Conservation (phyloP, 2,329 filamentous ascomycete species). For the Penicillium brasilianum region DNA sequence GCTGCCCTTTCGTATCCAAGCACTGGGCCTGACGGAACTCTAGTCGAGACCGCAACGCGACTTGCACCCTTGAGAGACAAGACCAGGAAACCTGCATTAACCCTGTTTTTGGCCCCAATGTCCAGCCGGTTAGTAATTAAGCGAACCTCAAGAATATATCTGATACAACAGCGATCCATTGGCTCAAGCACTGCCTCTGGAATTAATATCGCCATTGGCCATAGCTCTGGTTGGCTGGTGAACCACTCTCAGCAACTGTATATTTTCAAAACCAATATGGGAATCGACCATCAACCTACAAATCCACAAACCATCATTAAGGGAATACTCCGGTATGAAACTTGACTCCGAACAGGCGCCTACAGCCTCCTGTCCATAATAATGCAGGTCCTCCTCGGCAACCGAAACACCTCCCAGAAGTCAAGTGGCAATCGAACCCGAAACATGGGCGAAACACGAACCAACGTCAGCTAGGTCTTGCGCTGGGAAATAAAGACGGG, state of each 20-base stretch:
- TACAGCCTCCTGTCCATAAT: background rate
- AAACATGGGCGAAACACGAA: conserved; percentile 25
- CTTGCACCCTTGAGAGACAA: background rate
- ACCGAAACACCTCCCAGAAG: background rate
- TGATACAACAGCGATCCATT: conserved; percentile 1
- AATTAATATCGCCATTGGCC: background rate
- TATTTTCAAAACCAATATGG: background rate
- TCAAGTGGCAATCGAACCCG: conserved; percentile 14
- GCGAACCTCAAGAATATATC: background rate
- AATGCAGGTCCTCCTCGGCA: background rate
- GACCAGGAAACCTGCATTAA: background rate
- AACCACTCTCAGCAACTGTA: background rate
- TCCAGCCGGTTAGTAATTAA: background rate
- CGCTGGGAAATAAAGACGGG: too few relatives aligned
- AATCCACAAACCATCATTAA: background rate
- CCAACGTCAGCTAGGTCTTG: conserved; percentile 15
- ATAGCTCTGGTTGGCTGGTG: conserved; percentile 3
- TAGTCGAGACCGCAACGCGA: background rate
- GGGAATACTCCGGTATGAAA: background rate
- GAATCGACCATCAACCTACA: background rate
- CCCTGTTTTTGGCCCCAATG: background rate
- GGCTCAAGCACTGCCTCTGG: background rate
- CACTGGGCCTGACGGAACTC: background rate
- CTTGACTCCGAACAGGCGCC: background rate
- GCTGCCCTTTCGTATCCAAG: background rate